A percentile compares a stretch with the other conserved stretches of the same genome.
Evolutionary conservation across 257 asterid genomes (phyloP).

Genomic region (Nicotiana otophora): DNA sequence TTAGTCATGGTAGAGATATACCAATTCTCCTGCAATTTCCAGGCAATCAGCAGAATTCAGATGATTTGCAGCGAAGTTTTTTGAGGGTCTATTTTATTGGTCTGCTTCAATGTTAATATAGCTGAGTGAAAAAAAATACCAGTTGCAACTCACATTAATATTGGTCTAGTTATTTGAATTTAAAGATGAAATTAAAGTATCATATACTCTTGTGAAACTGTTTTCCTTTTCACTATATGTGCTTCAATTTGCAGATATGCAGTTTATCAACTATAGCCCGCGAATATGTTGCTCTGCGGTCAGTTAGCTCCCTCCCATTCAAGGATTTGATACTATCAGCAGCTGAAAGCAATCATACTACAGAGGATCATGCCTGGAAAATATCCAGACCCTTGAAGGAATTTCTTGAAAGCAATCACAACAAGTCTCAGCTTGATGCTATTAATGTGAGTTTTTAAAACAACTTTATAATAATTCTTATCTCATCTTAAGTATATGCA

Average conservation of each 20-base stretch:
- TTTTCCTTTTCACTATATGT: background rate
- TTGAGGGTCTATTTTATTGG: background rate
- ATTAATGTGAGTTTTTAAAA: conserved; percentile 62
- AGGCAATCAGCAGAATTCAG: background rate
- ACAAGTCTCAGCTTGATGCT: conserved; percentile 79
- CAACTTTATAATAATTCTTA: conserved; percentile 7
- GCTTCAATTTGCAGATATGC: conserved; percentile 54
- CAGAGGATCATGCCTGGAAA: conserved; percentile 86
- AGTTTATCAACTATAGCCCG: conserved; percentile 92
- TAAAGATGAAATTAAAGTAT: background rate
- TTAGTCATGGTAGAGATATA: background rate
- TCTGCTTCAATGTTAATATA: background rate
- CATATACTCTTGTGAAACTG: background rate
- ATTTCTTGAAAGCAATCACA: conserved; percentile 64
- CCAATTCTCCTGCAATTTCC: background rate
- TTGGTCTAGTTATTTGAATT: background rate
- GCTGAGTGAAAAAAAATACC: background rate
- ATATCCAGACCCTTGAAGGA: conserved; percentile 63
- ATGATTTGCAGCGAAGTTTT: background rate
- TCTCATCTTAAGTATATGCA: background rate
- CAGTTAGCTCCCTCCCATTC: conserved; percentile 77
- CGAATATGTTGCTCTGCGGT: conserved; percentile 81
- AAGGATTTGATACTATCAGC: conserved; percentile 79
- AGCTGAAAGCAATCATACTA: conserved; percentile 34
- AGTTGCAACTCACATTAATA: background rate